Evolutionary conservation across 352 stramenopile species (phyloP).

Genomic region (Pythium pyrilobum): DNA sequence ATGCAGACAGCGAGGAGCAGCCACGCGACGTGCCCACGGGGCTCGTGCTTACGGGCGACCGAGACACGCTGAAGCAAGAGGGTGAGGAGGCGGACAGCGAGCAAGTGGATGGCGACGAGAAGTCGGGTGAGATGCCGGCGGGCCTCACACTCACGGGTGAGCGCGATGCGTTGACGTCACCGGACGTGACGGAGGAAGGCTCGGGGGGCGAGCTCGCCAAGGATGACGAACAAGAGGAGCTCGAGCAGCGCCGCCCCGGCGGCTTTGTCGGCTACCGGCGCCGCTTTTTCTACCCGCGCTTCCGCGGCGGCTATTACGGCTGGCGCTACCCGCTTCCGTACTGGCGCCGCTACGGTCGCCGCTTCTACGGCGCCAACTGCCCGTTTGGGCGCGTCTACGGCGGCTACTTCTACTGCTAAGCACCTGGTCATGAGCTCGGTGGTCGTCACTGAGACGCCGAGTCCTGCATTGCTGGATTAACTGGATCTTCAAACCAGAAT

Average conservation of each 20-base stretch:
- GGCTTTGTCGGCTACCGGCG: conserved; percentile 10
- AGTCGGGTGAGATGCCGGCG: background rate
- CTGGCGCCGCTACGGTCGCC: conserved; percentile 33
- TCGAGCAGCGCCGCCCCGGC: background rate
- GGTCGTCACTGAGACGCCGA: too few relatives aligned
- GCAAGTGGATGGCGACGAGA: background rate
- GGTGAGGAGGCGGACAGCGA: background rate
- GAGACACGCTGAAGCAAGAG: background rate
- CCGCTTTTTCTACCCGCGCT: conserved; percentile 29
- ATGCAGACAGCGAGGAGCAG: background rate
- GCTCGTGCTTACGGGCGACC: conserved; percentile 1
- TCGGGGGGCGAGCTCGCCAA: background rate
- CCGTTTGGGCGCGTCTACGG: conserved; percentile 29
- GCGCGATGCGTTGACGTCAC: conserved; percentile 1
- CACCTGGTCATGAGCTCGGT: too few relatives aligned
- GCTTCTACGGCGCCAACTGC: conserved; percentile 24
- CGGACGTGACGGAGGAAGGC: conserved; percentile 3
- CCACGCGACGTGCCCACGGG: background rate
- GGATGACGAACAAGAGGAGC: background rate
- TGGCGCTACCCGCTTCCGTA: conserved; percentile 37
- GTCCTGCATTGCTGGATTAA: background rate
- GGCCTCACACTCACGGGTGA: conserved; percentile 13
- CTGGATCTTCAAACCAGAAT: background rate
- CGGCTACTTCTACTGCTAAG: conserved; percentile 39
- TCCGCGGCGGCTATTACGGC: conserved; percentile 27